Percentiles rank a stretch among this genome's conserved stretches.
phyloP scores from a whole-genome alignment of 768 basidiomycete species.

The Fistulinella prunicolor region DNA sequence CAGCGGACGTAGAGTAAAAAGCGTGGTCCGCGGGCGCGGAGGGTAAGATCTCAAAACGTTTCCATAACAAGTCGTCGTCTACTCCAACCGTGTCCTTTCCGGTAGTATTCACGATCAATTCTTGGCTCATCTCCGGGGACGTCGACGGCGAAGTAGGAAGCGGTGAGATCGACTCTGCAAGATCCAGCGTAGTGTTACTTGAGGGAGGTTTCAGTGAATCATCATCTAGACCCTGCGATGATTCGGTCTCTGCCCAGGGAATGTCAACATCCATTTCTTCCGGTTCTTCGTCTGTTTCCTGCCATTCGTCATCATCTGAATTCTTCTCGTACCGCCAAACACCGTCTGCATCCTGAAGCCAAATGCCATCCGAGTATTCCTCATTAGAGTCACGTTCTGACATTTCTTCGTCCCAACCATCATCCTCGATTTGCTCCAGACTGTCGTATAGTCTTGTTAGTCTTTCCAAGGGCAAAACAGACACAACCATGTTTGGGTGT shows the following conservation, averaged over 20 bases:
- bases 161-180: slow-evolving; percentile 22
- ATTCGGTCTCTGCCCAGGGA: slow-evolving; percentile 29
- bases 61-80: slow-evolving; percentile 56
- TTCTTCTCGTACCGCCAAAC: slow-evolving; percentile 32
- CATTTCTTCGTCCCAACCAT: slow-evolving; percentile 47
- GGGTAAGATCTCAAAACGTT: slow-evolving; percentile 76
- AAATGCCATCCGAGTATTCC: slow-evolving; percentile 40
- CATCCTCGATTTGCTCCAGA: slow-evolving; percentile 74
- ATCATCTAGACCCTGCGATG: slow-evolving; percentile 15
- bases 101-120: slow-evolving; percentile 24
- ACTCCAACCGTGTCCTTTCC: slow-evolving; percentile 28
- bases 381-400: slow-evolving; percentile 38
- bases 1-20: slow-evolving; percentile 59
- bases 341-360: slow-evolving; percentile 42
- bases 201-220: slow-evolving; percentile 15
- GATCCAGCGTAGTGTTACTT: slow-evolving; percentile 17
- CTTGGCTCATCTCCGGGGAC: slow-evolving; percentile 33
- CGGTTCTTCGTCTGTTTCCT: slow-evolving; percentile 32
- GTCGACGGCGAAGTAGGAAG: slow-evolving; percentile 29
- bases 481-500: slow-evolving; percentile 54
- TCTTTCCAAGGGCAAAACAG: slow-evolving; percentile 58
- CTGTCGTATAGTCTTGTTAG: slow-evolving; percentile 79
- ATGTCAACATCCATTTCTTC: slow-evolving; percentile 38
- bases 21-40: slow-evolving; percentile 81
- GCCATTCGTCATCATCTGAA: slow-evolving; percentile 40